Evolutionary conservation across 768 basidiomycete genomes (phyloP).

Genomic region (Zangia roseola): DNA sequence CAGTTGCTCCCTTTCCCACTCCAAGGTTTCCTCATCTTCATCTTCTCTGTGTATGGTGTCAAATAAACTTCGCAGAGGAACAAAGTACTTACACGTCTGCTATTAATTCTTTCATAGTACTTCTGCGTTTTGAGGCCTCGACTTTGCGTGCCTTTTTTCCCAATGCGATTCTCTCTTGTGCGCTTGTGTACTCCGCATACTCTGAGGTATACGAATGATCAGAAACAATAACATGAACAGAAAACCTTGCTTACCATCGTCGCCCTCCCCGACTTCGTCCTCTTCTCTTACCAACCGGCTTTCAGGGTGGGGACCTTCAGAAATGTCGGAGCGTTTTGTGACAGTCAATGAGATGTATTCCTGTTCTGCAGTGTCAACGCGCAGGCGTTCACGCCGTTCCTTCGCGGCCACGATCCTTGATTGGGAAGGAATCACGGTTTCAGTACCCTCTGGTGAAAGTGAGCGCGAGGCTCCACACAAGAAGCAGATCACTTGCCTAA

Average conservation of each 20-base stretch:
- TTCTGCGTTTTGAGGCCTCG: slow-evolving; percentile 64
- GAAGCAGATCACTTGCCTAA: slow-evolving; percentile 26
- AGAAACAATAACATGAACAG: not conserved
- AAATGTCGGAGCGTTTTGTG: slow-evolving; percentile 48
- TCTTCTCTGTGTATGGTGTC: slow-evolving; percentile 52
- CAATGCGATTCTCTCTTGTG: slow-evolving; percentile 81
- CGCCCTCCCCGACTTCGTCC: slow-evolving; percentile 84
- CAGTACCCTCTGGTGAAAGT: slow-evolving; percentile 33
- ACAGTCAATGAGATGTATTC: slow-evolving; percentile 83
- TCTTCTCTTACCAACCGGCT: slow-evolving; percentile 83
- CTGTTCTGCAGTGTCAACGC: slow-evolving; percentile 50
- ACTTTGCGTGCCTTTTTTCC: slow-evolving; percentile 78
- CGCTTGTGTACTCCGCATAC: slow-evolving; percentile 84
- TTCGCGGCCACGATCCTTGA: slow-evolving; percentile 72
- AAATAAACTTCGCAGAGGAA: not conserved
- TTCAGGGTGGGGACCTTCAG: slow-evolving; percentile 79
- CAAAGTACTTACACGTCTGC: slow-evolving; percentile 64
- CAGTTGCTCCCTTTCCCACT: slow-evolving; percentile 86
- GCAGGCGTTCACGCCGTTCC: slow-evolving; percentile 70
- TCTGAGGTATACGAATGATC: slow-evolving; percentile 43
- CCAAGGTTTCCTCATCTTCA: slow-evolving; percentile 77
- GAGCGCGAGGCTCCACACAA: not conserved
- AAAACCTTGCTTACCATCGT: slow-evolving; percentile 61
- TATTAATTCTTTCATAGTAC: slow-evolving; percentile 78
- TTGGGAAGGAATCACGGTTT: slow-evolving; percentile 62